Evolutionary conservation across 768 basidiomycete species (phyloP), one percentile per base, ranked within the genome.

Genomic region (Pleurotus eryngii): DNA sequence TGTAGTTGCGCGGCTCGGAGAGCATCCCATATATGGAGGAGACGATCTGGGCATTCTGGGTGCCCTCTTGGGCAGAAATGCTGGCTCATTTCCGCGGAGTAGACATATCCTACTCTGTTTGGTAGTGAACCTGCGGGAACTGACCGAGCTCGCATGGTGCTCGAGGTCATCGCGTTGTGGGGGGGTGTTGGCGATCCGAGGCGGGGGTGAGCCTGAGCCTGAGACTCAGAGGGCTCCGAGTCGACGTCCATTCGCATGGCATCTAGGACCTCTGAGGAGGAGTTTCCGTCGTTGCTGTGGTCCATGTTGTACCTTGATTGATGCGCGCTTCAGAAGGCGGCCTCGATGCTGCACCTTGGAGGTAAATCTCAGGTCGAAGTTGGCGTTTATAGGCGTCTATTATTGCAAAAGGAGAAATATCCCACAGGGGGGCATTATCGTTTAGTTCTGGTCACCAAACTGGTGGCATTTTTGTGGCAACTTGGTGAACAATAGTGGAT

Each of bases 21-120:
- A 8, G 80, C 76, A 35, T 83, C 72, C 74, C 83, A 89, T 60
- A 98, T 95, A 56, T 79, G 74, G 7, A 81, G 76, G 63, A 98
- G 96, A 40, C 97, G 86, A 62, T 92, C 89, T 0, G 95, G 95
- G 64, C 95, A 90, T 57, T 86, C 85, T 42, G 80, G 80, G 51
- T 78, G 77, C 15, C 77, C 81, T 20, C 76, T 73, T n/a, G 78
- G 76, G 43, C 82, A 84, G 50, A 80, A 83, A 72, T 98, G 97
- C 15, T 83, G 72, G 72, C 90, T 87, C 96, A 98, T 98, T 61
- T 88, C 83, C 0, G 78, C 65, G 22, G 92, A 89, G 66, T 92
- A 98, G 57, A 96, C 86, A 74, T 89, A 94, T 48, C 94, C 95
- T 49, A 94, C 90, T 7, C 77, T 76, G 58, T 72, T 73, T 30